A percentile compares a stretch with the other conserved stretches of the same genome.
These are phyloP conservation scores for Copromyces sp. DNA, from an alignment of 495 filamentous ascomycete genomes.

Conservation along the genomic window DNA sequence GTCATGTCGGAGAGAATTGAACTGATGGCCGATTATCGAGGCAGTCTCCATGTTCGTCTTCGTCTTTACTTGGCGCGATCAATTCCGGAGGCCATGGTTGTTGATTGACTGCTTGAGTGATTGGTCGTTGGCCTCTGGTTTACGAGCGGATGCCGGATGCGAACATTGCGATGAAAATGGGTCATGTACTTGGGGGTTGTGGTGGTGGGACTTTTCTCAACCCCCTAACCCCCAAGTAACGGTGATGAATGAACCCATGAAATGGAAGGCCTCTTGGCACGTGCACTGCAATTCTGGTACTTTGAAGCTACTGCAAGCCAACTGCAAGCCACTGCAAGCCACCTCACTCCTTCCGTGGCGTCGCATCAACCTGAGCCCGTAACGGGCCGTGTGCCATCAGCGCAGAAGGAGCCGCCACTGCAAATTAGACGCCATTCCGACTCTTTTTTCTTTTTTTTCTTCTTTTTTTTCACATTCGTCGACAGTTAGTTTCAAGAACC, in stretches of 20 bases:
- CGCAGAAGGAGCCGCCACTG: neutral
- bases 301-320: no score
- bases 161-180: neutral
- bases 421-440: neutral
- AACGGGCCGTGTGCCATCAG: neutral
- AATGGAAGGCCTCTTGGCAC: neutral
- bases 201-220: no score
- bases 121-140: neutral
- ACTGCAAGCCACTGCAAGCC: neutral
- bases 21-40: no score
- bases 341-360: neutral
- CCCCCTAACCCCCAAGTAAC: no score
- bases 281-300: neutral
- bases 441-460: no score
- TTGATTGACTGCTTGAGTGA: neutral
- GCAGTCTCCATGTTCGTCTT: neutral
- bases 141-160: neutral
- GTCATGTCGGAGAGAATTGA: no score
- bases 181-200: no score
- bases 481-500: neutral
- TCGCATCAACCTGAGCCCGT: neutral
- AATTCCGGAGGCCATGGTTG: neutral
- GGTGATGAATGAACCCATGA: neutral
- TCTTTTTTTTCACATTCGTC: no score
- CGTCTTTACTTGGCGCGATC: neutral